These are phyloP conservation scores for Salinomyces thailandicus DNA, from an alignment of 2,329 filamentous ascomycete species.

Conservation along the genomic window DNA sequence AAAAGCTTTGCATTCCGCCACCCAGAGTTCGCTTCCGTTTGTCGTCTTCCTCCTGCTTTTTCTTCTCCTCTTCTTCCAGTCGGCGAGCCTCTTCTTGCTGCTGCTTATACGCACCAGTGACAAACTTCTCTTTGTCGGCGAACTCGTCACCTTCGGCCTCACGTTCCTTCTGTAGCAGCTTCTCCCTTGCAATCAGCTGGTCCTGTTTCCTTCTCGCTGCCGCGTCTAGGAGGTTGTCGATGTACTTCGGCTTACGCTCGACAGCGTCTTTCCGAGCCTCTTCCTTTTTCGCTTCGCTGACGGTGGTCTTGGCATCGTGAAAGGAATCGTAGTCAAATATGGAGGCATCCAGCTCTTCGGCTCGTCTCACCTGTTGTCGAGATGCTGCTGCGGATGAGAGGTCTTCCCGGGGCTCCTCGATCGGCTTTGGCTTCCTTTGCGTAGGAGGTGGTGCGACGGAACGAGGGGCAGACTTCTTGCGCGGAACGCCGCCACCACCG, in stretches of 20 bases:
- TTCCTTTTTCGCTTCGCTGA: constrained; percentile 45
- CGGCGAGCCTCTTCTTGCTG: constrained; percentile 66
- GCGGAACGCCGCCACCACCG: constrained; percentile 1
- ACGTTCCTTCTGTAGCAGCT: constrained; percentile 65
- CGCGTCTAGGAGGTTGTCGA: constrained; percentile 60
- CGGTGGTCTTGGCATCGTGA: constrained; percentile 61
- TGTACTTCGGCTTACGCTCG: constrained; percentile 65
- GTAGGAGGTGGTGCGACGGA: constrained; percentile 11
- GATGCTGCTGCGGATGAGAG: constrained; percentile 55
- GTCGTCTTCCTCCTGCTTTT: constrained; percentile 54
- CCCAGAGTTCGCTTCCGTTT: constrained; percentile 52
- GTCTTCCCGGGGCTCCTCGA: constrained; percentile 36
- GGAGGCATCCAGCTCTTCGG: constrained; percentile 56
- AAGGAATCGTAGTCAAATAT: constrained; percentile 81
- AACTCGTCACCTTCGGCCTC: constrained; percentile 73
- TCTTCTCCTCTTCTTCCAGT: constrained; percentile 61
- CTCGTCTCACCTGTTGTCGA: constrained; percentile 53
- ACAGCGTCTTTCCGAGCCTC: constrained; percentile 43
- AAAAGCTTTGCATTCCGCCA: constrained; percentile 60
- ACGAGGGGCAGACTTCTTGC: background rate
- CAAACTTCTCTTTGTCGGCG: constrained; percentile 75
- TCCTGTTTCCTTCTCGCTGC: constrained; percentile 70
- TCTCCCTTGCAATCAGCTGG: constrained; percentile 67
- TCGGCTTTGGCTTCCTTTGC: constrained; percentile 33
- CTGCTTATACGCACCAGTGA: constrained; percentile 70